phyloP scores from a whole-genome alignment of 2,329 filamentous ascomycete genomes.

The Microcera coccophila region DNA sequence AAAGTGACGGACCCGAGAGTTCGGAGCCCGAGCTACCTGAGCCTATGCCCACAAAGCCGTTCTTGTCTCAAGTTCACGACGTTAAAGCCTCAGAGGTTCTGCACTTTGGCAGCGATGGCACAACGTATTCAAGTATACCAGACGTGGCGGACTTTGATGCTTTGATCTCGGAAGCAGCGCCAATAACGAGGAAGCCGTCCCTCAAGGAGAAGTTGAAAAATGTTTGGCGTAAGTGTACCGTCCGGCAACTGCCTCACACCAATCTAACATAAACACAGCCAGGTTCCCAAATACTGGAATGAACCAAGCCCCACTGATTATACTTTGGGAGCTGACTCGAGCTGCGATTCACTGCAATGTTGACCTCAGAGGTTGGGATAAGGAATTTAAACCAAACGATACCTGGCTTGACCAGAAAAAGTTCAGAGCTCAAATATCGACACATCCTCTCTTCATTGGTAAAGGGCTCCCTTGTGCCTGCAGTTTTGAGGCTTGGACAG shows the following conservation, averaged over 20 bases:
- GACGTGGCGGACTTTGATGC: conserved; percentile 14
- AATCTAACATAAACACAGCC: conserved; percentile 25
- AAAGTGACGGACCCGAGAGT: background rate
- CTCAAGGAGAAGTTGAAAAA: conserved; percentile 29
- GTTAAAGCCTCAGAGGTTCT: background rate
- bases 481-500: conserved; percentile 43
- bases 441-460: conserved; percentile 38
- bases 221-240: conserved; percentile 39
- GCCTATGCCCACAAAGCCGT: background rate
- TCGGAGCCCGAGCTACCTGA: background rate
- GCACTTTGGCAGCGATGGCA: background rate
- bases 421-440: conserved; percentile 41
- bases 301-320: conserved; percentile 43
- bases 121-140: conserved; percentile 17
- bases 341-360: conserved; percentile 45
- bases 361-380: conserved; percentile 32
- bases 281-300: conserved; percentile 38
- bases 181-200: background rate
- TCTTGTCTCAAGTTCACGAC: too few relatives aligned
- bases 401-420: conserved; percentile 41
- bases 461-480: conserved; percentile 48
- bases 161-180: background rate
- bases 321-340: conserved; percentile 52
- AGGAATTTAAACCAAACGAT: conserved; percentile 32
- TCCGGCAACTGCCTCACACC: background rate